Conservation (phyloP, 2,329 filamentous ascomycete species). For the Apiospora aurea region DNA sequence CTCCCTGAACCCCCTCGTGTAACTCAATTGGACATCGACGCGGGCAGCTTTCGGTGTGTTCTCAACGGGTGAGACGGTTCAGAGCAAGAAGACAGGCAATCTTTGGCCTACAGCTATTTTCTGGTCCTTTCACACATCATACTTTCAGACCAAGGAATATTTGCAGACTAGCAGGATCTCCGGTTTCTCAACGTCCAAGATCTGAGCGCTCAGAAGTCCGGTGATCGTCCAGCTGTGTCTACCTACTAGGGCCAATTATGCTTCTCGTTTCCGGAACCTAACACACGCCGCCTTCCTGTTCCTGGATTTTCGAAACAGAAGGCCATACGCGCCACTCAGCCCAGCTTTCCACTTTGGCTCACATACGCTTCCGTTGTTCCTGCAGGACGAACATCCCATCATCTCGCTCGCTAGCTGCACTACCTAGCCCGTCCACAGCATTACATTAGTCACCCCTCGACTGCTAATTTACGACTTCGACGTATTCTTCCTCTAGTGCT, state of each 20-base stretch:
- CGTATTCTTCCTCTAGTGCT: slow-evolving; percentile 34
- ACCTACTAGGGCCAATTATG: slow-evolving; percentile 36
- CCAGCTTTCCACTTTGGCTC: slow-evolving; percentile 35
- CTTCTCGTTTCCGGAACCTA: slow-evolving; percentile 44
- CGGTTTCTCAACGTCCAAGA: slow-evolving; percentile 33
- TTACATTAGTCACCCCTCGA: slow-evolving; percentile 36
- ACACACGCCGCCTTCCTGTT: slow-evolving; percentile 39
- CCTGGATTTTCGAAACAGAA: slow-evolving; percentile 45
- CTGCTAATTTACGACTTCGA: slow-evolving; percentile 33
- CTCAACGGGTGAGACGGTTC: slow-evolving; percentile 24
- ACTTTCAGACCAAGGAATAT: slow-evolving; percentile 28
- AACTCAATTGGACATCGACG: slow-evolving; percentile 23
- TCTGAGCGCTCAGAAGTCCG: slow-evolving; percentile 33
- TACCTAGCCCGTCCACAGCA: slow-evolving; percentile 35
- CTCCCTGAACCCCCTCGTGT: slow-evolving; percentile 4
- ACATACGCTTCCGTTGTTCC: slow-evolving; percentile 33
- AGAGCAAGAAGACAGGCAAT: slow-evolving; percentile 15
- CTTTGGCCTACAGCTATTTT: slow-evolving; percentile 27
- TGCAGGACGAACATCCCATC: slow-evolving; percentile 34
- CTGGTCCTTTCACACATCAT: slow-evolving; percentile 27
- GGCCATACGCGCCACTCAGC: slow-evolving; percentile 29
- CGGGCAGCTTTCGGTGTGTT: slow-evolving; percentile 22
- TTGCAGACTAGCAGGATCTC: slow-evolving; percentile 27
- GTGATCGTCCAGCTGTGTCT: slow-evolving; percentile 31
- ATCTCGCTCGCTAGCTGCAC: slow-evolving; percentile 35